These are phyloP conservation scores for Fusarium nelsonii DNA, from an alignment of 2,329 filamentous ascomycete genomes.

Conservation along the genomic window DNA sequence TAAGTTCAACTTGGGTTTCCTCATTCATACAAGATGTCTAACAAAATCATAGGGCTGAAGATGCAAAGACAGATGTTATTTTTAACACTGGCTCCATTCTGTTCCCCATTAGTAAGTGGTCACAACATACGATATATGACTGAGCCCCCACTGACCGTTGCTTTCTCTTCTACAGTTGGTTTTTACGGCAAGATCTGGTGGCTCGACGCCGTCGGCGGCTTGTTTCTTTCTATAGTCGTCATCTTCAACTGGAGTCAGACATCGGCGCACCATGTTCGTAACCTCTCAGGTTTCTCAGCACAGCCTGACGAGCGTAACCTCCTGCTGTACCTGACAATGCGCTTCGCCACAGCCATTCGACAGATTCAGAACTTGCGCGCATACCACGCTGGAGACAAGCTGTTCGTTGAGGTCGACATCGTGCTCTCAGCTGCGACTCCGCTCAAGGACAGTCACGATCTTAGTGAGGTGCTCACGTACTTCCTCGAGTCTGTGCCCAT, in stretches of 20 bases:
- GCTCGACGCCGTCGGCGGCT: conserved; percentile 83
- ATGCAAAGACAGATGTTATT: conserved; percentile 79
- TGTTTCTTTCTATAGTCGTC: conserved; percentile 82
- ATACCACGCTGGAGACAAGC: conserved; percentile 87
- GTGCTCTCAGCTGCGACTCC: conserved; percentile 82
- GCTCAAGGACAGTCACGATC: conserved; percentile 83
- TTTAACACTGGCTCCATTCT: conserved; percentile 93
- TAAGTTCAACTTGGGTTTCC: conserved; percentile 52
- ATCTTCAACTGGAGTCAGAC: conserved; percentile 84
- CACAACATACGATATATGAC: conserved; percentile 8
- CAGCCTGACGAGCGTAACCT: conserved; percentile 86
- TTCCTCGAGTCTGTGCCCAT: conserved; percentile 86
- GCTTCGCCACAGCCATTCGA: conserved; percentile 88
- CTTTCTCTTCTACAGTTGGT: conserved; percentile 62
- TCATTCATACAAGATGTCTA: conserved; percentile 2
- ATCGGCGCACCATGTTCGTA: conserved; percentile 81
- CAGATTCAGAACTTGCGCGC: conserved; percentile 88
- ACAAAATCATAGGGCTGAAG: conserved; percentile 57
- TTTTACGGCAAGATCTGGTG: conserved; percentile 85
- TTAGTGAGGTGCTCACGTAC: conserved; percentile 82
- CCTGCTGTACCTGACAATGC: conserved; percentile 90
- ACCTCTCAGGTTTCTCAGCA: conserved; percentile 82
- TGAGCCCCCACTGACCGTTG: conserved; percentile 25
- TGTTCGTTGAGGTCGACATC: conserved; percentile 85
- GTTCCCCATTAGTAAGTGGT: conserved; percentile 75